Evolutionary conservation across 73 alveolate species (phyloP).

Genomic region (Tetrahymena borealis): DNA sequence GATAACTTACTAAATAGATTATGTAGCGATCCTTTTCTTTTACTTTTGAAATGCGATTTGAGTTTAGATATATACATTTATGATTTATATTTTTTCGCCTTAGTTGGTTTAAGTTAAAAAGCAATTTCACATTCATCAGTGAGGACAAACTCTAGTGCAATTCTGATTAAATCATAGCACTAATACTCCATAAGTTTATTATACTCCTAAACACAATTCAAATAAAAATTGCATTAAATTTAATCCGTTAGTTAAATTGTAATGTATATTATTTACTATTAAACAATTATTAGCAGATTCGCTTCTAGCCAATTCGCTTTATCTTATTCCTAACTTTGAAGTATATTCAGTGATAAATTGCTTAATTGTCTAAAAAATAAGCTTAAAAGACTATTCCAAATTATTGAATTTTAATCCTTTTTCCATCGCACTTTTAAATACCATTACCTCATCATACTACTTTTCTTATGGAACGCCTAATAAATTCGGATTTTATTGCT

Average conservation of each 20-base stretch:
- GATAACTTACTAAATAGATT: not conserved
- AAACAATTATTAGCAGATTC: not conserved
- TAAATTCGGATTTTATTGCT: not conserved
- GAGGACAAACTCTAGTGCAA: not conserved
- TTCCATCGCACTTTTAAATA: not conserved
- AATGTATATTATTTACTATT: not conserved
- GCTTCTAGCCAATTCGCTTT: not conserved
- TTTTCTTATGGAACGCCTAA: not conserved
- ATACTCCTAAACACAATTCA: not conserved
- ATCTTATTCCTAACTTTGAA: not conserved
- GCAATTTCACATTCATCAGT: not conserved
- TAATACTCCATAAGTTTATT: not conserved
- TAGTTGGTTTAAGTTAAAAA: not conserved
- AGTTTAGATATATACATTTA: not conserved
- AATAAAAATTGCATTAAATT: too few relatives aligned
- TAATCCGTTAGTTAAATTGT: not conserved
- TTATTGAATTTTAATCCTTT: not conserved
- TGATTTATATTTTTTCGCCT: not conserved
- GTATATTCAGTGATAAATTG: not conserved
- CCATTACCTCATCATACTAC: not conserved
- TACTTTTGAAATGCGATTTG: not conserved
- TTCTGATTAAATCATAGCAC: not conserved
- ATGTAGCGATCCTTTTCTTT: not conserved
- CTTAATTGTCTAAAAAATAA: not conserved
- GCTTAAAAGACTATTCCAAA: not conserved